Percentiles rank a stretch among this genome's conserved stretches.
phyloP scores from a whole-genome alignment of 257 asterid genomes.

The Primulina tabacum region DNA sequence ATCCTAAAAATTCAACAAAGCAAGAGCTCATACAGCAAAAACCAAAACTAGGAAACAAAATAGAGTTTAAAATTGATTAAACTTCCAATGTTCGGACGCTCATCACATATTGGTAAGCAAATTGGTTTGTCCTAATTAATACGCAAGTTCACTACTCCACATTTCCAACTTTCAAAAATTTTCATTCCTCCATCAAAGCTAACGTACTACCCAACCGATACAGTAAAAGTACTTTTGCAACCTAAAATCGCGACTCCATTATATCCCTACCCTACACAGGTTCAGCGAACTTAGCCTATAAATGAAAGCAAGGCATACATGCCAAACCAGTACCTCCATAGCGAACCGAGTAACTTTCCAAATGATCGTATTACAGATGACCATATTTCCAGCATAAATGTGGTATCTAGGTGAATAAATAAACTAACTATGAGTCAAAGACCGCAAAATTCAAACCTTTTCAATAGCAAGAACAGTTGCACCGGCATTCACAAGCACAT shows the following conservation, averaged over 20 bases:
- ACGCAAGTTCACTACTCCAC: neutral
- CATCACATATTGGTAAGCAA: neutral
- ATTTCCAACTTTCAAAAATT: neutral
- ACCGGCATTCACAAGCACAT: constrained; percentile 73
- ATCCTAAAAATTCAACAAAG: constrained; percentile 52
- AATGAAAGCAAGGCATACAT: neutral
- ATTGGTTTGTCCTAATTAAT: neutral
- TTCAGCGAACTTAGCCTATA: neutral
- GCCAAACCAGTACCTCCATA: constrained; percentile 16
- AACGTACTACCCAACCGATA: neutral
- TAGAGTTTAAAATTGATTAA: neutral
- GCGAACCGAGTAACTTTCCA: neutral
- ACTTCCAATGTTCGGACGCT: constrained; percentile 11
- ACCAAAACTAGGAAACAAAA: neutral
- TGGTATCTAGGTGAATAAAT: neutral
- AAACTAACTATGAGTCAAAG: neutral
- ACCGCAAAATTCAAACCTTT: constrained; percentile 50
- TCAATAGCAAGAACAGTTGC: constrained; percentile 92
- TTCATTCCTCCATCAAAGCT: neutral
- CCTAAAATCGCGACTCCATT: neutral
- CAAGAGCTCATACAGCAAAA: constrained; percentile 11
- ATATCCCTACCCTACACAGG: neutral
- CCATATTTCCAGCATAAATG: neutral
- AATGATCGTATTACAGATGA: neutral
- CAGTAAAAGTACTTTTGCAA: neutral